Evolutionary conservation across 495 filamentous ascomycete species (phyloP).

Genomic region (Aspergillus avenaceus): DNA sequence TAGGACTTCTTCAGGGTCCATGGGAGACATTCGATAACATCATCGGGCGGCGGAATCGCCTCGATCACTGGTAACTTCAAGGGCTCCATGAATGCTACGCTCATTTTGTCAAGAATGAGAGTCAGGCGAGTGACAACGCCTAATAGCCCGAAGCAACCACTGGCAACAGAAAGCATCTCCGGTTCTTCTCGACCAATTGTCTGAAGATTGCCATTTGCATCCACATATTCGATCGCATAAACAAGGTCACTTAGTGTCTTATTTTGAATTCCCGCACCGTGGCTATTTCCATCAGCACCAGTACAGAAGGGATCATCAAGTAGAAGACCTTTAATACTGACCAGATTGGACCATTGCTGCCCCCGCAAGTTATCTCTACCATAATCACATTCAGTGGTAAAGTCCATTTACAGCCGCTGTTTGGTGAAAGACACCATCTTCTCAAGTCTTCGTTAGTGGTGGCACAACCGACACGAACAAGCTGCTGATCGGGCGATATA

Average conservation of each 20-base stretch:
- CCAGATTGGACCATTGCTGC: neutral
- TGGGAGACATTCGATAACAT: too few species aligned
- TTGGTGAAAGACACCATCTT: neutral
- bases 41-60: neutral
- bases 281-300: too few species aligned
- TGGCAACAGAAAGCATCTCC: neutral
- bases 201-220: neutral
- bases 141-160: neutral
- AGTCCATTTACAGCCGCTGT: neutral
- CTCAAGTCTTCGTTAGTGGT: neutral
- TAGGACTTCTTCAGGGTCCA: too few species aligned
- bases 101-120: neutral
- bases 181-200: neutral
- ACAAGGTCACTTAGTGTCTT: neutral
- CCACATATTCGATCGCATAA: neutral
- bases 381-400: neutral
- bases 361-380: neutral
- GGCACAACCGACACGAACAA: neutral
- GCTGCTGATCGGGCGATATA: too few species aligned
- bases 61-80: neutral
- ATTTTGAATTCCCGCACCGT: neutral
- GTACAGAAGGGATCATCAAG: too few species aligned
- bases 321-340: too few species aligned
- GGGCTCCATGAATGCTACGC: neutral
- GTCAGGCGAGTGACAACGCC: neutral